Evolutionary conservation across 2,329 filamentous ascomycete genomes (phyloP).

Genomic region (Verticillium dahliae): DNA sequence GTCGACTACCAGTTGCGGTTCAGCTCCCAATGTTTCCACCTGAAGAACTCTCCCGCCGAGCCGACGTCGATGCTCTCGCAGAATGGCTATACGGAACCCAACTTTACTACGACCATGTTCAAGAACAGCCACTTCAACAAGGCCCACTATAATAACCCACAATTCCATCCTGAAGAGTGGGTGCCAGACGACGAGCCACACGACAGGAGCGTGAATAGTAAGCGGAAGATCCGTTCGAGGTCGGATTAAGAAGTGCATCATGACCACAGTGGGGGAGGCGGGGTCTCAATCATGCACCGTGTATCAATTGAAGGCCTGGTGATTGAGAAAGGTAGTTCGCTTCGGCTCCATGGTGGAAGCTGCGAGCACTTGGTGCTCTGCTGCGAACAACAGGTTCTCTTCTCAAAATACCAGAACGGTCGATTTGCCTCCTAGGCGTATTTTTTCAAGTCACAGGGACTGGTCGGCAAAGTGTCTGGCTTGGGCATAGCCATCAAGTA

Average conservation of each 20-base stretch:
- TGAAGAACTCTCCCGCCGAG: slow-evolving; percentile 24
- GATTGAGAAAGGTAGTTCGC: neutral
- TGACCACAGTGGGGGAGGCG: neutral
- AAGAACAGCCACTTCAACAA: slow-evolving; percentile 62
- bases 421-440: neutral
- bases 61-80: slow-evolving; percentile 14
- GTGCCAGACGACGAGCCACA: slow-evolving; percentile 29
- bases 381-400: neutral
- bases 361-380: too few species aligned
- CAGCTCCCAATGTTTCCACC: slow-evolving; percentile 46
- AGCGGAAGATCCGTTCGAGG: slow-evolving; percentile 6
- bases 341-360: neutral
- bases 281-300: neutral
- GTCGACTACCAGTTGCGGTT: slow-evolving; percentile 37
- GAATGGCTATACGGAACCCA: slow-evolving; percentile 31
- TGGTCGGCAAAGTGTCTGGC: neutral
- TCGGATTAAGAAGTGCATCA: neutral
- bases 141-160: slow-evolving; percentile 60
- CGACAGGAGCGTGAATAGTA: slow-evolving; percentile 2
- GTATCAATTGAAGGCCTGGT: neutral
- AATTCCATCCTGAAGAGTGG: slow-evolving; percentile 39
- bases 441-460: neutral
- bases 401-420: neutral
- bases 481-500: neutral
- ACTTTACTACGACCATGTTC: slow-evolving; percentile 51